Percentiles rank a stretch among this genome's conserved stretches.
Conservation (phyloP, 2,329 filamentous ascomycete genomes). For the Leptodontidium sp. region DNA sequence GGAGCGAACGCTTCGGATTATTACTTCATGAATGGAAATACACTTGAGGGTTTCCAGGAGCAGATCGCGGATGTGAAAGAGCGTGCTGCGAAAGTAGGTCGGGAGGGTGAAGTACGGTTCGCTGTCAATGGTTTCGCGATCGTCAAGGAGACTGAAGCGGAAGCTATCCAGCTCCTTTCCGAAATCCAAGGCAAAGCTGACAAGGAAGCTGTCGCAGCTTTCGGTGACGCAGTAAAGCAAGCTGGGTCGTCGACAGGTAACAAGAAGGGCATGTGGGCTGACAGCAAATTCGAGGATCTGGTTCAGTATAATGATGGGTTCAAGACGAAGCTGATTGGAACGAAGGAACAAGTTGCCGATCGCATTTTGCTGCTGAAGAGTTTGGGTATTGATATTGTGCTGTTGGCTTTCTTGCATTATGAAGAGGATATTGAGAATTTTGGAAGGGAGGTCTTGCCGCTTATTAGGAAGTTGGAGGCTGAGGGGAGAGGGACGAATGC, state of each 20-base stretch:
- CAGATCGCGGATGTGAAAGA: slow-evolving; percentile 59
- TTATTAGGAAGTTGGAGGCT: slow-evolving; percentile 57
- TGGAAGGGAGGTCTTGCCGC: slow-evolving; percentile 55
- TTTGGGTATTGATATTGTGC: slow-evolving; percentile 52
- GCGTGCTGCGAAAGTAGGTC: slow-evolving; percentile 53
- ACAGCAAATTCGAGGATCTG: slow-evolving; percentile 59
- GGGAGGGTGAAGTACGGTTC: slow-evolving; percentile 56
- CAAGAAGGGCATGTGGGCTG: slow-evolving; percentile 62
- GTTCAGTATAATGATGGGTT: slow-evolving; percentile 65
- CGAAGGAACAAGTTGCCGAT: slow-evolving; percentile 59
- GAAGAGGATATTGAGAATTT: slow-evolving; percentile 60
- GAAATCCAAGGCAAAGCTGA: slow-evolving; percentile 63
- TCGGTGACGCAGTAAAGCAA: slow-evolving; percentile 57
- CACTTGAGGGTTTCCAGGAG: slow-evolving; percentile 58
- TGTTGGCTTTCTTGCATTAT: slow-evolving; percentile 60
- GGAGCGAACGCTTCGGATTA: slow-evolving; percentile 57
- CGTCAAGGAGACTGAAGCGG: slow-evolving; percentile 57
- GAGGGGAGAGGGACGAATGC: slow-evolving; percentile 57
- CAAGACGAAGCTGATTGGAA: slow-evolving; percentile 62
- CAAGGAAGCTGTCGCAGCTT: slow-evolving; percentile 57
- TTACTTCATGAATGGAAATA: slow-evolving; percentile 66
- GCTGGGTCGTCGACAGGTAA: slow-evolving; percentile 56
- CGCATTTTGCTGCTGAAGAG: slow-evolving; percentile 57
- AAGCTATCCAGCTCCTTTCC: slow-evolving; percentile 56
- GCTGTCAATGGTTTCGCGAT: slow-evolving; percentile 60